These are phyloP conservation scores for Lodderomyces pseudojiufengensis DNA, from an alignment of 1,139 yeast species.

Conservation along the genomic window DNA sequence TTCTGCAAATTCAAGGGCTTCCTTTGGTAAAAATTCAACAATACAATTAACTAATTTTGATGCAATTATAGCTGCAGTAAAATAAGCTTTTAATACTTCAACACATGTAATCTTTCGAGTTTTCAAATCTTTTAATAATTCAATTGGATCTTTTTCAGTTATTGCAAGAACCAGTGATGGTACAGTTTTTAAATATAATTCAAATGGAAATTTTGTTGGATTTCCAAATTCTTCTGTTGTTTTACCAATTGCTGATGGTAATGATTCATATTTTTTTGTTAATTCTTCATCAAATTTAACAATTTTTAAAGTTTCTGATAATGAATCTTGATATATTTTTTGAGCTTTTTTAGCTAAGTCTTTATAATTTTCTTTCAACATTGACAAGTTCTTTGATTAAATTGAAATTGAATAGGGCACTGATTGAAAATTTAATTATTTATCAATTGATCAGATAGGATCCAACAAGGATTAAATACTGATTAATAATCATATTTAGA, in stretches of 20 bases:
- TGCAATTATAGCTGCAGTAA: slow-evolving; percentile 22
- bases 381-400: too few relatives aligned
- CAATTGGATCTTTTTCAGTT: slow-evolving; percentile 18
- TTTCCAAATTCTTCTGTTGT: slow-evolving; percentile 20
- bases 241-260: slow-evolving; percentile 21
- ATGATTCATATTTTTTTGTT: slow-evolving; percentile 11
- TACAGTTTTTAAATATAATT: slow-evolving; percentile 14
- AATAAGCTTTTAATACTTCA: slow-evolving; percentile 28
- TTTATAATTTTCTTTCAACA: slow-evolving; percentile 15
- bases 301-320: slow-evolving; percentile 17
- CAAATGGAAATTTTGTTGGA: slow-evolving; percentile 20
- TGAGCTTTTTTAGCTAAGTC: slow-evolving; percentile 16
- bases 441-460: too few relatives aligned
- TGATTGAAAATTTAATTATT: too few relatives aligned
- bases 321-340: slow-evolving; percentile 14
- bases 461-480: too few relatives aligned
- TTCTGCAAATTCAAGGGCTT: slow-evolving; percentile 18
- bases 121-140: slow-evolving; percentile 14
- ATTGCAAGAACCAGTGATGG: slow-evolving; percentile 14
- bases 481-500: too few relatives aligned
- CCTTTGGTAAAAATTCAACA: slow-evolving; percentile 19
- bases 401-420: too few relatives aligned
- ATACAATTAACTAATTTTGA: slow-evolving; percentile 22
- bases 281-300: slow-evolving; percentile 19
- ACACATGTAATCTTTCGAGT: slow-evolving; percentile 18